These are phyloP conservation scores for Penicillium sp. DNA, from an alignment of 2,329 filamentous ascomycete species.

Conservation along the genomic window DNA sequence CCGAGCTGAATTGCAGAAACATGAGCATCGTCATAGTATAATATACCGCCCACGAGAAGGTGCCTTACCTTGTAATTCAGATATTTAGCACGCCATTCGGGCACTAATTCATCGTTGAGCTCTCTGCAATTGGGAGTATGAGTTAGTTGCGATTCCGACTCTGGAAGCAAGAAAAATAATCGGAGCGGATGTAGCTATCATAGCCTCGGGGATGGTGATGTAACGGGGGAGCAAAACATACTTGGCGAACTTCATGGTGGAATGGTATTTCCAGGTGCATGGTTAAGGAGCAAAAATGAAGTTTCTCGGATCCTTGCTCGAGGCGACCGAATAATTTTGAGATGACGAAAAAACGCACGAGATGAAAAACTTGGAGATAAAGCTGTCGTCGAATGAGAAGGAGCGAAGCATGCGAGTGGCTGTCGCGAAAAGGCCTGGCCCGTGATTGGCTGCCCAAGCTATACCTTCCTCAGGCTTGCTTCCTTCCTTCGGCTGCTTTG, in stretches of 20 bases:
- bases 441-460: background rate
- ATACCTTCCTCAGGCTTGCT: background rate
- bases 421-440: background rate
- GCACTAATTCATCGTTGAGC: constrained; percentile 80
- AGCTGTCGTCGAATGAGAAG: constrained; percentile 4
- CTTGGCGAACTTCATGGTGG: constrained; percentile 60
- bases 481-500: background rate
- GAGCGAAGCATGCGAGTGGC: background rate
- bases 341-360: background rate
- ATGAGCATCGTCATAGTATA: constrained; percentile 7
- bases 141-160: background rate
- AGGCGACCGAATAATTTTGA: background rate
- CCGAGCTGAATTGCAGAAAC: constrained; percentile 50
- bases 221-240: constrained; percentile 27
- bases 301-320: background rate
- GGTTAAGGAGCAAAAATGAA: background rate
- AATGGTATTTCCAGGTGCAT: constrained; percentile 1
- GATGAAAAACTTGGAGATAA: background rate
- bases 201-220: background rate
- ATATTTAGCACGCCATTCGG: constrained; percentile 93
- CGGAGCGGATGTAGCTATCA: constrained; percentile 10
- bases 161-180: background rate
- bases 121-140: constrained; percentile 48
- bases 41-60: background rate
- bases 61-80: constrained; percentile 76